These are phyloP conservation scores for Voacanga thouarsii DNA, from an alignment of 257 asterid genomes.

Conservation along the genomic window DNA sequence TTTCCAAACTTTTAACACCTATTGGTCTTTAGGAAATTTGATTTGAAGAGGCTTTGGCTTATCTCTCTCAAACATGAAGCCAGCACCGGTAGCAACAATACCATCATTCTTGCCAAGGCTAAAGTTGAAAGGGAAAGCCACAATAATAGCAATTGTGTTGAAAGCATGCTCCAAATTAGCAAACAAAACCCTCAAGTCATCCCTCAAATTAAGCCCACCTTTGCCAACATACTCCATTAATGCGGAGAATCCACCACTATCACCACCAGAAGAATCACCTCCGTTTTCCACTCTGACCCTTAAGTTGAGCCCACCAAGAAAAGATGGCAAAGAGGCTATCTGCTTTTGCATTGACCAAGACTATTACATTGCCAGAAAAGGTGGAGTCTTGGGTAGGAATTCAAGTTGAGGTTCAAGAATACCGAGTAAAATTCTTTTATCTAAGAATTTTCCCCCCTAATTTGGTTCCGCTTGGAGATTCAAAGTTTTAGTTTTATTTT, in stretches of 20 bases:
- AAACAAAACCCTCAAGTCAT: conserved; percentile 62
- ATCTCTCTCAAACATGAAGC: conserved; percentile 51
- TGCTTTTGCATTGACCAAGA: conserved; percentile 27
- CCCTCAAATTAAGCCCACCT: too few species aligned
- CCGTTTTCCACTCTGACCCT: conserved; percentile 34
- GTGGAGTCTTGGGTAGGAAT: conserved; percentile 30
- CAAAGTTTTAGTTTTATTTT: too few species aligned
- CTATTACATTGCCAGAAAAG: conserved; percentile 24
- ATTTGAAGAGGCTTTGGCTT: conserved; percentile 92
- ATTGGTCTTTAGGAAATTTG: too few species aligned
- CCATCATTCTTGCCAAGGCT: conserved; percentile 37
- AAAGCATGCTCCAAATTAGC: conserved; percentile 77
- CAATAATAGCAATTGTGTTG: conserved; percentile 79
- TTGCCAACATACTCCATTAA: conserved; percentile 66
- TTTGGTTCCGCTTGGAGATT: too few species aligned
- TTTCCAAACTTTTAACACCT: too few species aligned
- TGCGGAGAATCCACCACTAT: conserved; percentile 45
- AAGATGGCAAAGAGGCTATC: conserved; percentile 36
- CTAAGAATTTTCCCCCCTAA: too few species aligned
- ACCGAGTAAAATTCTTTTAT: too few species aligned
- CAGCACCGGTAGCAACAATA: conserved; percentile 22
- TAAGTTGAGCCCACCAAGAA: conserved; percentile 35
- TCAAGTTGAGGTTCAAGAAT: conserved; percentile 35
- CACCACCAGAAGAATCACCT: conserved; percentile 5
- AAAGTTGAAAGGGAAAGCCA: conserved; percentile 84